phyloP scores from a whole-genome alignment of 176 grass and related monocot species.

The Oryza rufipogon region DNA sequence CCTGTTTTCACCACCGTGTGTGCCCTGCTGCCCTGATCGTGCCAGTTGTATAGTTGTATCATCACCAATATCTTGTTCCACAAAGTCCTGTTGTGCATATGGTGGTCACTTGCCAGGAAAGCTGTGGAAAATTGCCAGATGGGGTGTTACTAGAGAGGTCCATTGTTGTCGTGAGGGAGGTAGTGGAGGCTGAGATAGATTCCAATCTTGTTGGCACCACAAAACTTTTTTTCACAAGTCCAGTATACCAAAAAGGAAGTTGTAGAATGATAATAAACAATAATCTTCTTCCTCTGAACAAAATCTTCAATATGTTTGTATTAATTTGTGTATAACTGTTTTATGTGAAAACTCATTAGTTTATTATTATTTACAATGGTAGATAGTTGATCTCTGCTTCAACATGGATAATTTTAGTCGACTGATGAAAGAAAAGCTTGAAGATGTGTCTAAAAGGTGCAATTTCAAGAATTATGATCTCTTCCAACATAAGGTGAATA shows the following conservation, averaged over 20 bases:
- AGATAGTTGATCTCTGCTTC: background rate
- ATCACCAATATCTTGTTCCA: background rate
- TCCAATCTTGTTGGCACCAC: background rate
- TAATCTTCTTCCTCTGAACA: background rate
- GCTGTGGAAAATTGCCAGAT: background rate
- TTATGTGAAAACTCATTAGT: background rate
- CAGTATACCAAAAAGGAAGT: background rate
- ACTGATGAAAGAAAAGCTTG: background rate
- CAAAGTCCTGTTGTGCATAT: too few species aligned
- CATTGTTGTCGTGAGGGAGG: background rate
- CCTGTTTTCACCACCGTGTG: background rate
- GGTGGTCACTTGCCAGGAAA: background rate
- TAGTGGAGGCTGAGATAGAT: background rate
- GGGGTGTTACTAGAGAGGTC: background rate
- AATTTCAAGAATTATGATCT: background rate
- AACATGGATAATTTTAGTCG: background rate
- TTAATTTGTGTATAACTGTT: background rate
- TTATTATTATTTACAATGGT: background rate
- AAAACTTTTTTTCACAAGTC: background rate
- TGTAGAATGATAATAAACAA: background rate
- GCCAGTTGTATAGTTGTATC: background rate
- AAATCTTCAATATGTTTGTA: background rate
- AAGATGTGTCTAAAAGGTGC: background rate
- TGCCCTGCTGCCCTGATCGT: background rate
- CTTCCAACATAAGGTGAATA: background rate